A percentile compares a stretch with the other conserved stretches of the same genome.
Conservation (phyloP, 495 filamentous ascomycete species). For the Immersiella caudata region DNA sequence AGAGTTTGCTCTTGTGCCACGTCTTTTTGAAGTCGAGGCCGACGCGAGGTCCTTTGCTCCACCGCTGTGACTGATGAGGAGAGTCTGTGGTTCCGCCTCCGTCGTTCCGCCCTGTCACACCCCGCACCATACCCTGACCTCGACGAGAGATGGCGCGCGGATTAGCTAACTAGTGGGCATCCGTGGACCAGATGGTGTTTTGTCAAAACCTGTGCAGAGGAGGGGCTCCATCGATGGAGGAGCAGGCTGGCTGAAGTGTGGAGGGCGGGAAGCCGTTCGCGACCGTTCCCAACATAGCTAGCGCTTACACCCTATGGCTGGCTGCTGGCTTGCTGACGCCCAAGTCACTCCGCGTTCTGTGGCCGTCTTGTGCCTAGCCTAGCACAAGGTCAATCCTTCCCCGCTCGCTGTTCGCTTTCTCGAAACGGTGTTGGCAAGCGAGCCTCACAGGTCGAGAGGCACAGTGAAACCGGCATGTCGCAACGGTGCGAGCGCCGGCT, state of each 20-base stretch:
- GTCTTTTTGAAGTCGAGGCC: background rate
- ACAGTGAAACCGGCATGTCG: background rate
- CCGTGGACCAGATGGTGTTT: background rate
- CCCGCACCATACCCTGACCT: background rate
- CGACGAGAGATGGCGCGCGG: background rate
- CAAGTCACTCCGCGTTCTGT: background rate
- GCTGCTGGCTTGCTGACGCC: conserved; percentile 4
- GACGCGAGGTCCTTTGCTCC: background rate
- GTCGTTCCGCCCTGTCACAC: background rate
- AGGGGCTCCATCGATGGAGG: background rate
- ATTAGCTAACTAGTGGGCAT: background rate
- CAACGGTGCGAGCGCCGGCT: background rate
- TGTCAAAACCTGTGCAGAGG: background rate
- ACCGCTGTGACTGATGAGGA: background rate
- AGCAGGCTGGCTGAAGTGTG: background rate
- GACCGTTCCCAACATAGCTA: conserved; percentile 9
- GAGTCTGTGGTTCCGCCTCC: background rate
- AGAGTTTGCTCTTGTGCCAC: background rate
- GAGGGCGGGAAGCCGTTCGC: conserved; percentile 1
- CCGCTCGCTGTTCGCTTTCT: background rate
- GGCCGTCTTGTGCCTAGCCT: background rate
- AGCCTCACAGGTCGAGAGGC: background rate
- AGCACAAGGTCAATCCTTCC: background rate
- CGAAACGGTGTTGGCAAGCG: conserved; percentile 13
- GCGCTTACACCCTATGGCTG: conserved; percentile 16